A percentile compares a stretch with the other conserved stretches of the same genome.
phyloP scores from a whole-genome alignment of 2,329 filamentous ascomycete genomes.

The Cercospora beticola region DNA sequence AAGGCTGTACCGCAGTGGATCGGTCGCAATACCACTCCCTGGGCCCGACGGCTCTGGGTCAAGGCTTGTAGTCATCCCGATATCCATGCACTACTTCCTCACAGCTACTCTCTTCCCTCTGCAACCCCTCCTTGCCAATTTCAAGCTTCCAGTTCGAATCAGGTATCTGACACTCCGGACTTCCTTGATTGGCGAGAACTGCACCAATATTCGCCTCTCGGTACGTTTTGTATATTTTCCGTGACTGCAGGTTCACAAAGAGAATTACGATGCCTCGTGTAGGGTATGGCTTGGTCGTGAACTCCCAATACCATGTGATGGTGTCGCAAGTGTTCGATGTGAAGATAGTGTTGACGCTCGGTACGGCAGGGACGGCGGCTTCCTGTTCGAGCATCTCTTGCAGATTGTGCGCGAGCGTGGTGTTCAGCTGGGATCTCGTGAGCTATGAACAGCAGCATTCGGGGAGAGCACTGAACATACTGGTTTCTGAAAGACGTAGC shows the following conservation, averaged over 20 bases:
- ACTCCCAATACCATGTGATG: conserved; percentile 29
- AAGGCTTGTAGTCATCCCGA: no score
- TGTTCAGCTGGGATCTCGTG: conserved; percentile 13
- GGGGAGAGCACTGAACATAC: not conserved
- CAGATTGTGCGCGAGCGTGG: conserved; percentile 15
- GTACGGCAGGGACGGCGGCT: conserved; percentile 14
- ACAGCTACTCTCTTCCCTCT: conserved; percentile 1
- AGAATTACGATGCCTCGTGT: conserved; percentile 25
- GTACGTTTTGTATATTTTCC: conserved; percentile 23
- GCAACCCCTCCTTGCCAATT: conserved; percentile 10
- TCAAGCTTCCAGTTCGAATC: conserved; percentile 2
- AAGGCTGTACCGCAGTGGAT: no score
- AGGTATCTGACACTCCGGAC: conserved; percentile 17
- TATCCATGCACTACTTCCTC: not conserved
- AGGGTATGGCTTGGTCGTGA: conserved; percentile 20
- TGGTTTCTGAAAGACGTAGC: conserved; percentile 14
- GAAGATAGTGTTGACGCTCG: conserved; percentile 21
- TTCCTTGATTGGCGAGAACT: conserved; percentile 17
- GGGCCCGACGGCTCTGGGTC: no score
- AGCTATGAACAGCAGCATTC: not conserved
- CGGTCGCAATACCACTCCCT: no score
- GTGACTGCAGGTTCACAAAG: conserved; percentile 20
- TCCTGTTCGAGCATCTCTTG: conserved; percentile 24
- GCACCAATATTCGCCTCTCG: conserved; percentile 23
- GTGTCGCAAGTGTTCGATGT: conserved; percentile 23